These are phyloP conservation scores for Pythium sp. DNA, from an alignment of 352 stramenopile genomes.

Conservation along the genomic window DNA sequence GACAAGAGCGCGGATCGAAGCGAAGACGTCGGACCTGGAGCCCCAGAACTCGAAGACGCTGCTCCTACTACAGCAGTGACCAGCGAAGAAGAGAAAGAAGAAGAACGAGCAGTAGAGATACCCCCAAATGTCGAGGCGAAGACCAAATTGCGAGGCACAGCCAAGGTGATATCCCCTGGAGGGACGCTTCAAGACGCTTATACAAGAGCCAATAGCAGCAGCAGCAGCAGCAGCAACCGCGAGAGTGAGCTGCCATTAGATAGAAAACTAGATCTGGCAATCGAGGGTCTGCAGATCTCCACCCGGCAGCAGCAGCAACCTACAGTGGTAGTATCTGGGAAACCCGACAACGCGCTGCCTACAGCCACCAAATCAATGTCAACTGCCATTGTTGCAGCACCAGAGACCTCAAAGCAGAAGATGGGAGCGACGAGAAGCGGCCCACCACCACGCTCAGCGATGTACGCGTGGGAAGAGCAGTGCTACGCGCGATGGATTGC, in stretches of 20 bases:
- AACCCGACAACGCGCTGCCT: neutral
- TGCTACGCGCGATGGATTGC: constrained; percentile 30
- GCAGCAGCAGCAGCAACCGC: neutral
- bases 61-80: neutral
- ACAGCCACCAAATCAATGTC: neutral
- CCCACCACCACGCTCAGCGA: neutral
- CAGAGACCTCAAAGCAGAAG: neutral
- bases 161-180: neutral
- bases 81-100: neutral
- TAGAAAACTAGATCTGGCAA: neutral
- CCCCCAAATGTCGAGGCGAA: neutral
- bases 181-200: neutral
- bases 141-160: neutral
- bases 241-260: neutral
- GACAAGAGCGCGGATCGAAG: constrained; percentile 3
- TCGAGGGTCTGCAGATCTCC: neutral
- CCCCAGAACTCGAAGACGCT: neutral
- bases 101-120: neutral
- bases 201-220: neutral
- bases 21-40: constrained; percentile 9
- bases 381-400: neutral
- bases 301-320: neutral
- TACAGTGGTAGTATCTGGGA: neutral
- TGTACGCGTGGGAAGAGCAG: constrained; percentile 16
- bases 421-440: neutral